Conservation (phyloP, 441 rosid species). For the Flueggea neowawraea region DNA sequence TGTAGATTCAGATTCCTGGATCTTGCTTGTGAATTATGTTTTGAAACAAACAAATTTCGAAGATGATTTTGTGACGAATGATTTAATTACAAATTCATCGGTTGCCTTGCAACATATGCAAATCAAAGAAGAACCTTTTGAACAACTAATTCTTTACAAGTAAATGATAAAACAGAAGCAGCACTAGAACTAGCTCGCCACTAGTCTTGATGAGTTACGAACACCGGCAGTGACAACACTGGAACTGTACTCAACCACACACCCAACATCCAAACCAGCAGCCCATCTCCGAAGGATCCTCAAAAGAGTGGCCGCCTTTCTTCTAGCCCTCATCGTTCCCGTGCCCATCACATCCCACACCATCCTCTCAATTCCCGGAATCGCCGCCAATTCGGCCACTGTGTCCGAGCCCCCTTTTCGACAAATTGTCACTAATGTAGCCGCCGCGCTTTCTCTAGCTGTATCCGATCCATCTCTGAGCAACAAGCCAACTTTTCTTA, state of each 20-base stretch:
- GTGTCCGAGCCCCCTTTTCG: constrained; percentile 72
- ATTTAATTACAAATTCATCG: no score
- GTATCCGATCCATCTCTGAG: constrained; percentile 70
- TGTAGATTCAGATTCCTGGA: no score
- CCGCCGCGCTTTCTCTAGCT: constrained; percentile 68
- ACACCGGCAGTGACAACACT: neutral
- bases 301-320: constrained; percentile 66
- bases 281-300: constrained; percentile 73
- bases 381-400: constrained; percentile 56
- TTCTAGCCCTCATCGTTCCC: constrained; percentile 55
- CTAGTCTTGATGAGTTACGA: constrained; percentile 17
- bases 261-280: constrained; percentile 37
- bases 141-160: constrained; percentile 7
- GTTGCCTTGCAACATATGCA: no score
- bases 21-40: no score
- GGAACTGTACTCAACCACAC: neutral
- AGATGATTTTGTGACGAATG: no score
- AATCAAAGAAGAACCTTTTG: no score
- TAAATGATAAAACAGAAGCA: neutral
- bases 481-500: constrained; percentile 36
- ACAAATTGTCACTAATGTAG: constrained; percentile 66
- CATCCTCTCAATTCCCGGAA: constrained; percentile 64
- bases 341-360: constrained; percentile 82
- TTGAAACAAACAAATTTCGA: no score
- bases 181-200: constrained; percentile 16